Conservation (phyloP, 768 basidiomycete genomes). For the Serendipita sp. region DNA sequence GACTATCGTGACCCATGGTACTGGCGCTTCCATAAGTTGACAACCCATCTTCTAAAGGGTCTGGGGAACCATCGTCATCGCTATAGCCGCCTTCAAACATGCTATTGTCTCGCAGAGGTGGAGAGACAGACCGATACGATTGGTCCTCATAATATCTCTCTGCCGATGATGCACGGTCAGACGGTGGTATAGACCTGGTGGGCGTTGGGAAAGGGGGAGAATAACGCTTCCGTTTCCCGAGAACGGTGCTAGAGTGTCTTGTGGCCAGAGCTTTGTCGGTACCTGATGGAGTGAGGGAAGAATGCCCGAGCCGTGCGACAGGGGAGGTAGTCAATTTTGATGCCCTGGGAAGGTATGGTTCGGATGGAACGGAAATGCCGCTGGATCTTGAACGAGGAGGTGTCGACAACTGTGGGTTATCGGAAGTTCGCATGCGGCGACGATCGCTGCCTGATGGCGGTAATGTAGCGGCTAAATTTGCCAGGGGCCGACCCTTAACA, state of each 20-base stretch:
- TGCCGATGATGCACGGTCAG: not conserved
- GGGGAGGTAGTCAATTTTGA: too few relatives aligned
- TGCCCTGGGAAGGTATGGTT: not conserved
- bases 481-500: not conserved
- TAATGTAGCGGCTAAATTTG: not conserved
- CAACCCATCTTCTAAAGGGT: too few relatives aligned
- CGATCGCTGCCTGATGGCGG: not conserved
- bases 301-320: too few relatives aligned
- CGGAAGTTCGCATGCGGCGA: not conserved
- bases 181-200: not conserved
- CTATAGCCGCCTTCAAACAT: too few relatives aligned
- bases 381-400: conserved; percentile 2
- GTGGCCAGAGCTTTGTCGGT: not conserved
- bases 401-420: not conserved
- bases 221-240: not conserved
- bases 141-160: not conserved
- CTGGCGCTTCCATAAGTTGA: too few relatives aligned
- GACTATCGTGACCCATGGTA: too few relatives aligned
- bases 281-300: too few relatives aligned
- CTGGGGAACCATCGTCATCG: too few relatives aligned
- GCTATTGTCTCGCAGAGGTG: too few relatives aligned
- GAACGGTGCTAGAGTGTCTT: not conserved
- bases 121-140: too few relatives aligned
- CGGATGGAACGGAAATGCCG: not conserved
- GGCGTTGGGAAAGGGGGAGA: not conserved